phyloP scores from a whole-genome alignment of 192 early-diverging fungal species.

The Helicostylum pulchrum region DNA sequence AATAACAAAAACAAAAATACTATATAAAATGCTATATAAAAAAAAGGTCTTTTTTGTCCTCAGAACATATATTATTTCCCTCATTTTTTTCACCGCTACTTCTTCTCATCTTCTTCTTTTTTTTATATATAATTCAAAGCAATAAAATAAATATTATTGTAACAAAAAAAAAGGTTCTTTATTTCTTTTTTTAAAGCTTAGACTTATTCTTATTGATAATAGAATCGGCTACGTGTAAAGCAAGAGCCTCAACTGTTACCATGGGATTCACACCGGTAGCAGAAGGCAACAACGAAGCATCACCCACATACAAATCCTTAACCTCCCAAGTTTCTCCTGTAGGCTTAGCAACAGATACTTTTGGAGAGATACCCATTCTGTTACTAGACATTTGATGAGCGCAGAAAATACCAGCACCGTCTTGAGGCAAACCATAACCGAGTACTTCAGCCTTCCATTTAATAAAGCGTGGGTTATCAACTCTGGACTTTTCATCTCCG shows the following conservation, averaged over 20 bases:
- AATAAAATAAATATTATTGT: background rate
- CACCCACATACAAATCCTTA: slow-evolving; percentile 68
- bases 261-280: slow-evolving; percentile 72
- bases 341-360: slow-evolving; percentile 58
- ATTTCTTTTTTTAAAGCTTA: slow-evolving; percentile 4
- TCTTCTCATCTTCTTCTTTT: background rate
- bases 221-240: slow-evolving; percentile 32
- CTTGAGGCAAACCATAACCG: slow-evolving; percentile 31
- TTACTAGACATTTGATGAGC: slow-evolving; percentile 71
- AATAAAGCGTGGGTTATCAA: slow-evolving; percentile 29
- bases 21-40: background rate
- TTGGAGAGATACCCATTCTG: slow-evolving; percentile 61
- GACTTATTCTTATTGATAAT: slow-evolving; percentile 17
- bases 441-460: slow-evolving; percentile 32
- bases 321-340: slow-evolving; percentile 73
- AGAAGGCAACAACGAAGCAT: slow-evolving; percentile 69
- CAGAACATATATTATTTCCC: background rate
- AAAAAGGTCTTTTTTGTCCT: background rate
- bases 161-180: background rate
- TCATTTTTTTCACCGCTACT: background rate
- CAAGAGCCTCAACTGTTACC: slow-evolving; percentile 39
- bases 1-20: background rate
- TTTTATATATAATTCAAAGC: background rate
- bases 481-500: slow-evolving; percentile 28
- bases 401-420: slow-evolving; percentile 38